Percentiles rank a stretch among this genome's conserved stretches.
Conservation (phyloP, 2,329 filamentous ascomycete genomes). For the Botrytis sinoallii region DNA sequence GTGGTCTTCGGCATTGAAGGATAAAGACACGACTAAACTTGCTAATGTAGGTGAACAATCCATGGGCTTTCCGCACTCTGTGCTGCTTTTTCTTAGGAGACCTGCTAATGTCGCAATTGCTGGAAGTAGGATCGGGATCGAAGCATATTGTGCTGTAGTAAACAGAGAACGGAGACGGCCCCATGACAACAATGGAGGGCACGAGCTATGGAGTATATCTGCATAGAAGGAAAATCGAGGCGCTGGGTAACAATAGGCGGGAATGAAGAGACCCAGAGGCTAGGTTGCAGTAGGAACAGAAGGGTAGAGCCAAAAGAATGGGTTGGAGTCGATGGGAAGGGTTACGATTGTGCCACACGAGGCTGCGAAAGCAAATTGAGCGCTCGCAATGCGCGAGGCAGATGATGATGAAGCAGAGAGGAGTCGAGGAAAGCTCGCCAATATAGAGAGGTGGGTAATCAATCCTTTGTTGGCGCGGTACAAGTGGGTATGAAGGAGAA, state of each 20-base stretch:
- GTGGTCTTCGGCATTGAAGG: neutral
- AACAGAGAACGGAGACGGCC: neutral
- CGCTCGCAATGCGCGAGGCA: neutral
- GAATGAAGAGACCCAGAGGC: neutral
- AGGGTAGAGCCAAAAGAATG: neutral
- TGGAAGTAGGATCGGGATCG: neutral
- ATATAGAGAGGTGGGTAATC: neutral
- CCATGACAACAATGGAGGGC: neutral
- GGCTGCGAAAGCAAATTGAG: neutral
- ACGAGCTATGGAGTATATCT: neutral
- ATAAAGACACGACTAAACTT: neutral
- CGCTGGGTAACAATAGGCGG: neutral
- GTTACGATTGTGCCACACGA: neutral
- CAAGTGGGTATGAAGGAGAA: neutral
- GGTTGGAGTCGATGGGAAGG: neutral
- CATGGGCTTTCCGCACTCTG: fast-evolving
- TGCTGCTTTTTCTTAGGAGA: neutral
- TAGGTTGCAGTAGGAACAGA: no score
- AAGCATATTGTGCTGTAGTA: neutral
- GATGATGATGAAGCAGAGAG: neutral
- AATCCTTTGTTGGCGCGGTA: neutral
- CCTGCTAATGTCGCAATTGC: neutral
- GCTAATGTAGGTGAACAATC: neutral
- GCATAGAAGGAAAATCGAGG: neutral
- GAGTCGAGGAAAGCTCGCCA: neutral